Evolutionary conservation across 2,329 filamentous ascomycete genomes (phyloP).

Genomic region (Myrmaecium sp.): DNA sequence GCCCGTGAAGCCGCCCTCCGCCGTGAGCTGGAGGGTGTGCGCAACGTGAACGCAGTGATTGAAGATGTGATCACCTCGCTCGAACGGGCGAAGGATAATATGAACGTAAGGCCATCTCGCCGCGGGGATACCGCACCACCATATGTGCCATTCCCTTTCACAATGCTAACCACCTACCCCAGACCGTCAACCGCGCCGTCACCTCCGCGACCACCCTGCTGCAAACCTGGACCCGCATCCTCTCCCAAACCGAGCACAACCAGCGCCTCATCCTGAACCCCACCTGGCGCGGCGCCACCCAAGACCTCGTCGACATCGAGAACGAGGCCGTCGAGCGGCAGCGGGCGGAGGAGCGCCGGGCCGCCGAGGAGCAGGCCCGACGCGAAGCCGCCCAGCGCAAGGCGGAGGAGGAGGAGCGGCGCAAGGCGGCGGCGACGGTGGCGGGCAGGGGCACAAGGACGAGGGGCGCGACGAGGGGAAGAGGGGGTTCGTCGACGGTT

Average conservation of each 20-base stretch:
- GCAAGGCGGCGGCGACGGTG: conserved; percentile 40
- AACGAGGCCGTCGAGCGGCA: conserved; percentile 57
- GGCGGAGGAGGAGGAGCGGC: conserved; percentile 35
- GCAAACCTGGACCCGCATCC: conserved; percentile 88
- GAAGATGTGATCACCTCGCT: conserved; percentile 60
- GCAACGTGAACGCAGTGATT: conserved; percentile 74
- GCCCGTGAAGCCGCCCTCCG: conserved; percentile 57
- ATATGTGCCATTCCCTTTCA: neutral
- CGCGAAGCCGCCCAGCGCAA: conserved; percentile 47
- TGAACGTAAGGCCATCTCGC: conserved; percentile 40
- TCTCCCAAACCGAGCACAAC: conserved; percentile 95
- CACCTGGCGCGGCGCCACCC: conserved; percentile 72
- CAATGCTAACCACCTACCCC: conserved; percentile 1
- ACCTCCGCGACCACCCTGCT: conserved; percentile 75
- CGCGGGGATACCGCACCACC: neutral
- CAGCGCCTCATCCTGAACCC: conserved; percentile 81
- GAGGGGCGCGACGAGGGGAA: conserved; percentile 18
- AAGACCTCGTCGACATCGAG: conserved; percentile 76
- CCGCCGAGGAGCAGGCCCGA: conserved; percentile 61
- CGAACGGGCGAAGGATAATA: conserved; percentile 57
- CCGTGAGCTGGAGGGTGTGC: conserved; percentile 66
- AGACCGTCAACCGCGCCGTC: conserved; percentile 77
- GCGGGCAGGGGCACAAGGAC: conserved; percentile 22
- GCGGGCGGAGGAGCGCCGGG: conserved; percentile 60
- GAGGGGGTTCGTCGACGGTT: conserved; percentile 15